Evolutionary conservation across 208 protist genomes (phyloP).

Genomic region (Trypanosoma mega): DNA sequence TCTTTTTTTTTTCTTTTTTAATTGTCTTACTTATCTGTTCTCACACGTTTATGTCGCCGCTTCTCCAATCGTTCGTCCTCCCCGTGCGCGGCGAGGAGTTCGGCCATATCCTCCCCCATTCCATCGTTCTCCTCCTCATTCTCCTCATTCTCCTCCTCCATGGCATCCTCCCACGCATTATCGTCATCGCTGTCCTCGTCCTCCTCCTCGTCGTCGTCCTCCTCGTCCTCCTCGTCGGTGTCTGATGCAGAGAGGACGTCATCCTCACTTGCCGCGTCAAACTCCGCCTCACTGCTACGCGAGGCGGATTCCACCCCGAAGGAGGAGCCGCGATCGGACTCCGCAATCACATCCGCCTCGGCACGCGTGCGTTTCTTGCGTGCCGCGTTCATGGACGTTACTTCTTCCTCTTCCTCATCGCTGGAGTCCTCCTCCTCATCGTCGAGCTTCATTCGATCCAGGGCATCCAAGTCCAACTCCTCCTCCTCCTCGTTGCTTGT

Average conservation of each 20-base stretch:
- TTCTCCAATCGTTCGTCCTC: slow-evolving; percentile 22
- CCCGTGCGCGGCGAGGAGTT: slow-evolving; percentile 37
- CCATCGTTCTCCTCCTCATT: slow-evolving; percentile 39
- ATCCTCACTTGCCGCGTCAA: slow-evolving; percentile 33
- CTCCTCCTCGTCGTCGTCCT: slow-evolving; percentile 19
- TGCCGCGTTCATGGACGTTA: background rate
- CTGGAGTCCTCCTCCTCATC: slow-evolving; percentile 22
- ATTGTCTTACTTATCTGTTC: slow-evolving; percentile 35
- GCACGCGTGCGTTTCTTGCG: slow-evolving; percentile 4
- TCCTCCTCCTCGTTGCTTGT: slow-evolving; percentile 14
- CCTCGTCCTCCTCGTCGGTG: slow-evolving; percentile 18
- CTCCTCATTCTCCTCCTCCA: slow-evolving; percentile 16
- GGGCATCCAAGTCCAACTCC: slow-evolving; percentile 16
- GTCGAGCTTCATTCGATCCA: slow-evolving; percentile 16
- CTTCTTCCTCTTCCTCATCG: slow-evolving; percentile 13
- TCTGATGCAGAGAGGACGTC: slow-evolving; percentile 23
- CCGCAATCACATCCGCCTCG: slow-evolving; percentile 33
- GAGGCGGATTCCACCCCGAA: slow-evolving; percentile 28
- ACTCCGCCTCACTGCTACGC: slow-evolving; percentile 23
- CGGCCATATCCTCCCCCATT: slow-evolving; percentile 61
- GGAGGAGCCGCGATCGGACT: slow-evolving; percentile 25
- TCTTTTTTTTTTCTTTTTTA: slow-evolving; percentile 13
- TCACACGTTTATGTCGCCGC: slow-evolving; percentile 31
- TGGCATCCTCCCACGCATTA: background rate
- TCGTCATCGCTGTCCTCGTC: slow-evolving; percentile 21